Evolutionary conservation across 768 basidiomycete genomes (phyloP).

Genomic region (Asterophora lycoperdoides): DNA sequence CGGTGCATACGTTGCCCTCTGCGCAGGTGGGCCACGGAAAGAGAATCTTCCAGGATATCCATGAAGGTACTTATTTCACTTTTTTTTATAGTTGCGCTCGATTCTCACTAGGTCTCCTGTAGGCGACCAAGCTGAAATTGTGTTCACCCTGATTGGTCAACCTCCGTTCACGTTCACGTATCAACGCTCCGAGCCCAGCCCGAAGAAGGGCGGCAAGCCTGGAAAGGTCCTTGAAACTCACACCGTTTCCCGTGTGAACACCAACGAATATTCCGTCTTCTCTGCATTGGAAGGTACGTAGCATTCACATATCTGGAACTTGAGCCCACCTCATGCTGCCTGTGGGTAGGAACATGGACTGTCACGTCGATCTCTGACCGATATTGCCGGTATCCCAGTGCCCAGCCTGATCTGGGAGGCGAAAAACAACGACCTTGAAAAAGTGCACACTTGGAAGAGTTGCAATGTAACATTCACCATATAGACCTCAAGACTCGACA

Average conservation of each 20-base stretch:
- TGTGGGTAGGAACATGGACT: slow-evolving; percentile 73
- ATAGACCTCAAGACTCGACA: neutral
- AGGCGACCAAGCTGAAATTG: slow-evolving; percentile 93
- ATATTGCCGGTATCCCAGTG: slow-evolving; percentile 84
- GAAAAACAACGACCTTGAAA: slow-evolving; percentile 31
- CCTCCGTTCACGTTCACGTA: slow-evolving; percentile 97
- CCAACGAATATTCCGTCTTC: slow-evolving; percentile 81
- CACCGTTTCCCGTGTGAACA: slow-evolving; percentile 76
- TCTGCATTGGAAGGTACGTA: slow-evolving; percentile 82
- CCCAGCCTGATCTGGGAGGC: slow-evolving; percentile 45
- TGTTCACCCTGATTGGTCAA: slow-evolving; percentile 85
- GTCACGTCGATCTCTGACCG: slow-evolving; percentile 89
- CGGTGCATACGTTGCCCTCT: slow-evolving; percentile 78
- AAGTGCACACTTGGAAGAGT: slow-evolving; percentile 18
- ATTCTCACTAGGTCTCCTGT: neutral
- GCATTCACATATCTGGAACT: neutral
- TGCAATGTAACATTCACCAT: slow-evolving; percentile 13
- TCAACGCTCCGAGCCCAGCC: slow-evolving; percentile 71
- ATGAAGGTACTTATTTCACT: slow-evolving; percentile 62
- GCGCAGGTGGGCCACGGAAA: slow-evolving; percentile 88
- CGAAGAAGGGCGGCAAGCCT: slow-evolving; percentile 63
- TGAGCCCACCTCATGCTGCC: slow-evolving; percentile 2
- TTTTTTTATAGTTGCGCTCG: neutral
- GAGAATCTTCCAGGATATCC: slow-evolving; percentile 76
- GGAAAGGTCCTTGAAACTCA: slow-evolving; percentile 88